phyloP scores from a whole-genome alignment of 2,329 filamentous ascomycete species.

The Diaporthe eres region DNA sequence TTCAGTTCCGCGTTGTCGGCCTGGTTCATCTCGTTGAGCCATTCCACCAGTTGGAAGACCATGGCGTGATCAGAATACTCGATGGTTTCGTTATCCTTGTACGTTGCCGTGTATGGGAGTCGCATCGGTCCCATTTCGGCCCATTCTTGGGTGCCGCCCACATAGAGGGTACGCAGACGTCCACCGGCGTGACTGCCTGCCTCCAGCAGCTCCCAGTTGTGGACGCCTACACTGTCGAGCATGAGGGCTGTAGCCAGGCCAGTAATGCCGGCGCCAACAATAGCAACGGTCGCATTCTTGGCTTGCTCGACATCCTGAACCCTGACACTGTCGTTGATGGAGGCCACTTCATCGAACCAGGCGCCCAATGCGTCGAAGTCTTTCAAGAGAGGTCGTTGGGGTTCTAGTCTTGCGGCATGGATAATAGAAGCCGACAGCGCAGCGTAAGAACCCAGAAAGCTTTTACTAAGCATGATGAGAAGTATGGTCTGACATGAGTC shows the following conservation, averaged over 20 bases:
- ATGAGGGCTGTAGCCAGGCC: conserved; percentile 72
- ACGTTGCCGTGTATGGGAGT: conserved; percentile 68
- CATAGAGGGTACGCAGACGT: conserved; percentile 75
- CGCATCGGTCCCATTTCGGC: conserved; percentile 75
- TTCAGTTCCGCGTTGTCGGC: conserved; percentile 58
- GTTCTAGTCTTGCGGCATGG: background rate
- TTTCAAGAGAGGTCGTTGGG: background rate
- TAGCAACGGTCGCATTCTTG: conserved; percentile 72
- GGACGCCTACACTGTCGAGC: conserved; percentile 67
- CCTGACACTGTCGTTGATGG: conserved; percentile 66
- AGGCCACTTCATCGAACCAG: conserved; percentile 76
- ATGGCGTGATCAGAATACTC: conserved; percentile 75
- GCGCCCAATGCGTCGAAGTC: conserved; percentile 62
- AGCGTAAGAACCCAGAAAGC: background rate
- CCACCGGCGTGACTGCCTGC: conserved; percentile 73
- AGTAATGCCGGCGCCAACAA: conserved; percentile 77
- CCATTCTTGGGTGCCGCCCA: conserved; percentile 72
- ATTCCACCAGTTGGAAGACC: conserved; percentile 73
- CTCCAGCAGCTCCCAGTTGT: conserved; percentile 74
- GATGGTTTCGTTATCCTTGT: conserved; percentile 66
- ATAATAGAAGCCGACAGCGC: background rate
- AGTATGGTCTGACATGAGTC: background rate
- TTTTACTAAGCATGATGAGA: background rate
- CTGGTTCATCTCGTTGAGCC: conserved; percentile 71
- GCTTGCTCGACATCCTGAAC: conserved; percentile 63